Percentiles rank a stretch among this genome's conserved stretches.
phyloP scores from a whole-genome alignment of 2,329 filamentous ascomycete species.

The Penicillium sp. region DNA sequence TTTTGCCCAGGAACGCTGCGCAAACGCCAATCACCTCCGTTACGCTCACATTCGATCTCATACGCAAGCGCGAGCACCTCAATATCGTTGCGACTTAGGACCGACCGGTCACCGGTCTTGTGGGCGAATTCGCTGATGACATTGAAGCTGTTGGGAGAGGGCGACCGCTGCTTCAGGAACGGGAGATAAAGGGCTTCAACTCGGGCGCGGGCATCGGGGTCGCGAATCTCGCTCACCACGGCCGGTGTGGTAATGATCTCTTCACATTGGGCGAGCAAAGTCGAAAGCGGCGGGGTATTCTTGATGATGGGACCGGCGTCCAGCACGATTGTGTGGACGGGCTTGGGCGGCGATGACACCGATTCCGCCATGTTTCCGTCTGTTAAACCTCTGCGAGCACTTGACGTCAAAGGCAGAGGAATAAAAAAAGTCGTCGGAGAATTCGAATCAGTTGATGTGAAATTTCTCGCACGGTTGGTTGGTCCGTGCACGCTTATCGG shows the following conservation, averaged over 20 bases:
- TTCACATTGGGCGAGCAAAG: constrained; percentile 73
- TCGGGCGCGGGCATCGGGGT: constrained; percentile 73
- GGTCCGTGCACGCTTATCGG: constrained; percentile 42
- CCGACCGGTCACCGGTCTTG: constrained; percentile 82
- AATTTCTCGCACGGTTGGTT: constrained; percentile 29
- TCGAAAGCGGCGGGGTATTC: constrained; percentile 82
- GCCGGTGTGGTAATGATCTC: constrained; percentile 78
- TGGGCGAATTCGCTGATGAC: constrained; percentile 81
- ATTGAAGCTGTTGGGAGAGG: constrained; percentile 72
- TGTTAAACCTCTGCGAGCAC: constrained; percentile 14
- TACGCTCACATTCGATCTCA: constrained; percentile 88
- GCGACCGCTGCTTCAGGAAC: constrained; percentile 75
- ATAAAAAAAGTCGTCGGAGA: constrained; percentile 9
- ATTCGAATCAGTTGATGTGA: constrained; percentile 5
- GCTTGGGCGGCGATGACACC: constrained; percentile 50
- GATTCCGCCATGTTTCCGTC: constrained; percentile 25
- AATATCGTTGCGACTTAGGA: constrained; percentile 84
- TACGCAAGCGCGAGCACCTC: constrained; percentile 88
- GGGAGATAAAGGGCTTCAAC: constrained; percentile 82
- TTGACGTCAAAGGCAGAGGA: neutral
- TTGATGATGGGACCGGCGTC: constrained; percentile 93
- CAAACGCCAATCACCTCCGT: constrained; percentile 84
- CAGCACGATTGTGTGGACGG: constrained; percentile 78
- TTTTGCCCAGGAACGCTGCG: constrained; percentile 78
- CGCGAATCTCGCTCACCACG: constrained; percentile 83